Evolutionary conservation across 305 asterid species (phyloP).

Genomic region (Lippia alba): DNA sequence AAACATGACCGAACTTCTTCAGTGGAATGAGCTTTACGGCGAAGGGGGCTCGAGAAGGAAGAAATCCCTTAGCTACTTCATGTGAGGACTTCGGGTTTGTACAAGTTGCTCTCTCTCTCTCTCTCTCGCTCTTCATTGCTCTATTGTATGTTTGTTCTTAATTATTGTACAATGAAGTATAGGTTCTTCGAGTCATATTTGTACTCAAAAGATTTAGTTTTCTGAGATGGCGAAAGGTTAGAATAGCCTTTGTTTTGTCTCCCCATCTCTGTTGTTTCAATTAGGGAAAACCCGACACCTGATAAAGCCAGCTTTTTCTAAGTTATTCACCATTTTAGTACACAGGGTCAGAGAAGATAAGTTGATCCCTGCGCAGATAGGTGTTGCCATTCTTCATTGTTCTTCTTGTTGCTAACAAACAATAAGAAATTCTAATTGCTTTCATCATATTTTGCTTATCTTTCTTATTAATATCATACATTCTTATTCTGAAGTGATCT

Average conservation of each 20-base stretch:
- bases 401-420: constrained; percentile 35
- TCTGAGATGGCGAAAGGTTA: constrained; percentile 48
- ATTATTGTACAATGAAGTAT: constrained; percentile 46
- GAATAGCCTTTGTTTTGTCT: constrained; percentile 50
- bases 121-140: constrained; percentile 1
- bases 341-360: constrained; percentile 37
- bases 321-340: constrained; percentile 20
- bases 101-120: constrained; percentile 19
- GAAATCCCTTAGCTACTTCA: constrained; percentile 80
- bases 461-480: not conserved
- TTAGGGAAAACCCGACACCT: constrained; percentile 24
- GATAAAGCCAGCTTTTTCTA: not conserved
- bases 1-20: constrained; percentile 85
- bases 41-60: constrained; percentile 88
- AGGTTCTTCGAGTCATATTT: constrained; percentile 36
- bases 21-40: constrained; percentile 87
- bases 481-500: too few species aligned
- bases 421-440: constrained; percentile 30
- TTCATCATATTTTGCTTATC: constrained; percentile 16
- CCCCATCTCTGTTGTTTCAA: constrained; percentile 38
- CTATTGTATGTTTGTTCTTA: constrained; percentile 18
- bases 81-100: constrained; percentile 52
- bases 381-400: constrained; percentile 35
- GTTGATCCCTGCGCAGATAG: constrained; percentile 38
- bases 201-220: constrained; percentile 28